Evolutionary conservation across 495 filamentous ascomycete species (phyloP).

Genomic region (Elaphomyces granulatus): DNA sequence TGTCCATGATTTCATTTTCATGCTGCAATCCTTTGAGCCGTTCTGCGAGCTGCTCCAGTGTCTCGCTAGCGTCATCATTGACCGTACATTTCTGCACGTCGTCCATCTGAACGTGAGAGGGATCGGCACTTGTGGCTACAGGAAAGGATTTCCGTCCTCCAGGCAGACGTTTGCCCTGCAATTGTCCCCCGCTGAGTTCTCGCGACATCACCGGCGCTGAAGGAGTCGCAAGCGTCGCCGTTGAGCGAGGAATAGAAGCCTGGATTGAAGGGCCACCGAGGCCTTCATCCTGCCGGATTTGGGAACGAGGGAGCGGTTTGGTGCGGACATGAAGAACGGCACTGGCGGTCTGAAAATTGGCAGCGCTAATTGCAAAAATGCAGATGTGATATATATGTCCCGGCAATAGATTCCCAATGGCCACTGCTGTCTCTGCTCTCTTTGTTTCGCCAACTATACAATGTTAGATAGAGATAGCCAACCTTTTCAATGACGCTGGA

Average conservation of each 20-base stretch:
- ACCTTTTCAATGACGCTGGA: too few species aligned
- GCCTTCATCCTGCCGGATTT: conserved; percentile 37
- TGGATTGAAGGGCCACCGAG: conserved; percentile 26
- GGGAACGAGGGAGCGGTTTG: conserved; percentile 37
- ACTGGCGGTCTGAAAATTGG: conserved; percentile 84
- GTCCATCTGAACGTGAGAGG: conserved; percentile 18
- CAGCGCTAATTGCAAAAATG: conserved; percentile 73
- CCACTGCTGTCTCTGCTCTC: conserved; percentile 75
- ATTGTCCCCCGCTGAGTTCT: conserved; percentile 43
- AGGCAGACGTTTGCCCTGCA: conserved; percentile 47
- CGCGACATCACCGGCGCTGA: conserved; percentile 43
- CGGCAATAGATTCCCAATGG: conserved; percentile 70
- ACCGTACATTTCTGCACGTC: conserved; percentile 22
- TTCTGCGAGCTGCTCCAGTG: conserved; percentile 47
- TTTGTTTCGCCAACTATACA: conserved; percentile 68
- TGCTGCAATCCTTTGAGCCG: conserved; percentile 55
- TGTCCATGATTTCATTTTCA: conserved; percentile 63
- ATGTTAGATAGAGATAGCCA: too few species aligned
- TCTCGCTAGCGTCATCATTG: conserved; percentile 23
- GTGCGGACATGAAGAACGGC: conserved; percentile 70
- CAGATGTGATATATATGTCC: conserved; percentile 83
- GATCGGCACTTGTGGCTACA: conserved; percentile 45
- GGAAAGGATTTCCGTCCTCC: conserved; percentile 67
- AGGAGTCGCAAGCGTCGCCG: conserved; percentile 38
- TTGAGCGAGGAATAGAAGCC: conserved; percentile 30